A percentile compares a stretch with the other conserved stretches of the same genome.
These are phyloP conservation scores for Gossypium gossypioides DNA, from an alignment of 441 rosid species.

Conservation along the genomic window DNA sequence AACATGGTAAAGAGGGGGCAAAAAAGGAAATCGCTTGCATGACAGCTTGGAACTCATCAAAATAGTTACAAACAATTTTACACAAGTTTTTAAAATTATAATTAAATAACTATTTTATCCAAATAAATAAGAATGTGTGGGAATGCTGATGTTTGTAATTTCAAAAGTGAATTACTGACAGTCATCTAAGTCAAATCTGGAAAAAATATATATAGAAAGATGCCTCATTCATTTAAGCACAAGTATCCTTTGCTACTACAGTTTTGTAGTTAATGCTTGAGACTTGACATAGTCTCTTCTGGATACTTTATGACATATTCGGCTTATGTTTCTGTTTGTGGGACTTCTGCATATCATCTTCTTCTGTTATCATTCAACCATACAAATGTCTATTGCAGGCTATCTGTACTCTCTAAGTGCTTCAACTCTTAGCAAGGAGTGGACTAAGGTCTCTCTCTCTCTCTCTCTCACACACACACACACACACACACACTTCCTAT, in stretches of 20 bases:
- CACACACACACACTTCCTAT: not conserved
- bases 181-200: too few relatives aligned
- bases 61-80: too few relatives aligned
- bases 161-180: too few relatives aligned
- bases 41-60: too few relatives aligned
- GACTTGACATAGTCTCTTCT: not conserved
- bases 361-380: not conserved
- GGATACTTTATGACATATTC: not conserved
- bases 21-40: not conserved
- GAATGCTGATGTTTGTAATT: too few relatives aligned
- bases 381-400: conserved; percentile 39
- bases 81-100: too few relatives aligned
- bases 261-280: not conserved
- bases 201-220: not conserved
- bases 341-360: not conserved
- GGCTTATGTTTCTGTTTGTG: not conserved
- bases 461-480: not conserved
- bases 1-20: not conserved
- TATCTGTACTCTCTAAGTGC: conserved; percentile 73
- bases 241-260: not conserved
- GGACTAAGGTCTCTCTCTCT: conserved; percentile 50
- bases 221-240: not conserved
- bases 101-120: too few relatives aligned
- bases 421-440: conserved; percentile 74
- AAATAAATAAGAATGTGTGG: too few relatives aligned